Conservation (phyloP, 345 rosid species). For the Clausena lansium region DNA sequence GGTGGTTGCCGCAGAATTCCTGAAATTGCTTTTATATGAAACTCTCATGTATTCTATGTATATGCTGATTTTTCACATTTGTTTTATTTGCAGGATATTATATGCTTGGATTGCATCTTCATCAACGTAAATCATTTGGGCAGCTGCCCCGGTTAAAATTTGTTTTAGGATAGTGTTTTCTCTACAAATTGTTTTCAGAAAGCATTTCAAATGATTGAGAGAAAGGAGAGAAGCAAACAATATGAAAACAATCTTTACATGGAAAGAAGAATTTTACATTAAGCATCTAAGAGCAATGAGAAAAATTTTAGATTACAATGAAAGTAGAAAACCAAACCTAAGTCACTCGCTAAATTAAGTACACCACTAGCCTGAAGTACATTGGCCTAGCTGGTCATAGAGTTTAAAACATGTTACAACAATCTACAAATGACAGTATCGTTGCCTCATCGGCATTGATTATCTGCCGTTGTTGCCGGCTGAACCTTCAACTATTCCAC, state of each 20-base stretch:
- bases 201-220: background rate
- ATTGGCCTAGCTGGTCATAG: slow-evolving; percentile 10
- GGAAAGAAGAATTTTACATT: slow-evolving; percentile 20
- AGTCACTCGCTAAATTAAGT: background rate
- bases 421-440: slow-evolving; percentile 3
- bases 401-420: background rate
- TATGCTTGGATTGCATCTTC: slow-evolving; percentile 5
- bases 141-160: background rate
- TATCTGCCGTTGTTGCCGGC: slow-evolving; percentile 24
- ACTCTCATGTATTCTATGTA: background rate
- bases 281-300: slow-evolving; percentile 2
- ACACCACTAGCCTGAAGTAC: background rate
- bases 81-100: slow-evolving; percentile 29
- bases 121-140: background rate
- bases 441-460: slow-evolving; percentile 14
- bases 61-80: slow-evolving; percentile 14
- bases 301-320: slow-evolving; percentile 22
- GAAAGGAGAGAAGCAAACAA: background rate
- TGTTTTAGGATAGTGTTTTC: background rate
- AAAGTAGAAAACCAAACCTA: background rate
- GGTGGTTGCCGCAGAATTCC: slow-evolving; percentile 6
- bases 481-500: slow-evolving; percentile 28
- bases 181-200: background rate
- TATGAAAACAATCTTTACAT: slow-evolving; percentile 10
- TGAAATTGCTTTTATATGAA: background rate